Base-by-base conservation (phyloP, 768 basidiomycete species). In the Phylloporus sp. region DNA sequence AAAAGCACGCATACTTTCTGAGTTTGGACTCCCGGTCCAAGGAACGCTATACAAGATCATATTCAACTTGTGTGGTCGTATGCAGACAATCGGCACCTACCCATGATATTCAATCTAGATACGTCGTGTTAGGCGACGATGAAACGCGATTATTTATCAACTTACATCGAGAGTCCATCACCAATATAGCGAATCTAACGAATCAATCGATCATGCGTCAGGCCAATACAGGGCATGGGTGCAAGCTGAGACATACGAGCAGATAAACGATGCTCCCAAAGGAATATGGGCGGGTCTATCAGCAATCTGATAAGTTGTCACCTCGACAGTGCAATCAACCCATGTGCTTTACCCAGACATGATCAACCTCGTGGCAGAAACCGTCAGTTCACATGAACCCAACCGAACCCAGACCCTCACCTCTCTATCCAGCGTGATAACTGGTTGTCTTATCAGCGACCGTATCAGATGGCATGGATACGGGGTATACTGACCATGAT, bases 141-240 rank as follows among this genome's bases (percentile, higher is more conserved):
- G 2, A 6, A 26, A 47, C 15, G 10, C 5, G 2, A 31, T 24
- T 5, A 6, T 12, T 22, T 8, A 26, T 20, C 18, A 15, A 45
- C 63, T 54, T 26, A 63, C 62, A 59, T 57, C 20, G 45, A 49
- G 24, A 65, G 22, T 3, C 29, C 49, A 29, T 64, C 49, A n/a
- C 62, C 62, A 2, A 64, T 46, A 15, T 62, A 63, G 8, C 63
- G 63, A n/a, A 63, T 62, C 62, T 65, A 24, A n/a, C 2, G 29
- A n/a, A n/a, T n/a, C n/a, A n/a, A n/a, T n/a, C n/a, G 29, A 36
- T 45, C 28, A 38, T 15, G 9, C 3, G 22, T 43, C 11, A 29
- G 16, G 15, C 29, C 44, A 45, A 26, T 24, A 16, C 31, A 32
- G 6, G 35, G 29, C 16, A 38, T 10, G 23, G 10, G 26, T n/a